A percentile compares a stretch with the other conserved stretches of the same genome.
Evolutionary conservation across 1,284 basidiomycete genomes (phyloP).

Genomic region (Marasmius sp.): DNA sequence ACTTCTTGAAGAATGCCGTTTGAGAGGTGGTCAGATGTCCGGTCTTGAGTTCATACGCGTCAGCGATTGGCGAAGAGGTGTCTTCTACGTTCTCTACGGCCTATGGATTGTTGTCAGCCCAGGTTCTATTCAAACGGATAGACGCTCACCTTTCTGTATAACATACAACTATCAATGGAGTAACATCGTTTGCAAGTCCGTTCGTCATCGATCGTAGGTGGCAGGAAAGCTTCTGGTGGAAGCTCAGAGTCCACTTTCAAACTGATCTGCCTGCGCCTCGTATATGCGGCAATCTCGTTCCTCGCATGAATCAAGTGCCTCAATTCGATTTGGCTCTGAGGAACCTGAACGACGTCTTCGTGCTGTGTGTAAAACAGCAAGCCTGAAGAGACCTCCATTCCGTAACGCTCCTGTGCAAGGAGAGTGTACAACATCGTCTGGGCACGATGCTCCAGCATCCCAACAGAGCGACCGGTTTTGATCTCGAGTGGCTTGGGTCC

Average conservation of each 20-base stretch:
- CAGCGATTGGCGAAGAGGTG: constrained; percentile 66
- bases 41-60: constrained; percentile 79
- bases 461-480: constrained; percentile 85
- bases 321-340: constrained; percentile 79
- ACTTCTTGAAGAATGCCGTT: constrained; percentile 81
- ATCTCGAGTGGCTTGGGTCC: constrained; percentile 87
- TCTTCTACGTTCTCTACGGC: constrained; percentile 69
- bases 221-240: constrained; percentile 61
- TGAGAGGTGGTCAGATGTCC: constrained; percentile 75
- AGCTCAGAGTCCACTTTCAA: constrained; percentile 18
- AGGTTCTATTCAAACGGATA: constrained; percentile 5
- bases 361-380: constrained; percentile 93
- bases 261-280: constrained; percentile 46
- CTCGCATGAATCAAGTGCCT: constrained; percentile 79
- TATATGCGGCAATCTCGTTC: constrained; percentile 85
- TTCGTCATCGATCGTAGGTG: constrained; percentile 84
- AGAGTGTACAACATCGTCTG: constrained; percentile 98
- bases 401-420: constrained; percentile 88
- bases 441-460: constrained; percentile 90
- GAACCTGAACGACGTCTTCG: constrained; percentile 84
- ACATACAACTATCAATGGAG: constrained; percentile 85
- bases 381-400: constrained; percentile 68
- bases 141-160: constrained; percentile 79
- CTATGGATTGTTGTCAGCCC: constrained; percentile 34
- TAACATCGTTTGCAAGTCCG: constrained; percentile 83